A percentile compares a stretch with the other conserved stretches of the same genome.
Conservation (phyloP, 345 rosid species). For the Luvunga scandens region DNA sequence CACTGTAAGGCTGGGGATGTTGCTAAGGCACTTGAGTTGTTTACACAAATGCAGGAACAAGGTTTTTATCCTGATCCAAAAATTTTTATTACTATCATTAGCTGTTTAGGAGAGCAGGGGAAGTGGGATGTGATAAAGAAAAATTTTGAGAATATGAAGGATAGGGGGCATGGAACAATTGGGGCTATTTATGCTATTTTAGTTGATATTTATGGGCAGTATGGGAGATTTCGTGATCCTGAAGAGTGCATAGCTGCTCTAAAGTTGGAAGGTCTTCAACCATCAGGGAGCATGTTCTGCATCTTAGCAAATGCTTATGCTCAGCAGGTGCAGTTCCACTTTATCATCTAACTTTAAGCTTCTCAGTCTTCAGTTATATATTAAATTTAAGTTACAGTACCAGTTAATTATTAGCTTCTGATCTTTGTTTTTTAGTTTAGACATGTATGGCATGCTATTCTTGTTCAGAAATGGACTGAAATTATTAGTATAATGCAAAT, state of each 20-base stretch:
- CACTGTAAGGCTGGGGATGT: slow-evolving; percentile 57
- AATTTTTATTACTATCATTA: slow-evolving; percentile 49
- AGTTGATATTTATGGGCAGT: slow-evolving; percentile 62
- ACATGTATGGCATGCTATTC: background rate
- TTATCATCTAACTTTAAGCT: background rate
- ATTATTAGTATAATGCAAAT: background rate
- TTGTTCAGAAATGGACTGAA: background rate
- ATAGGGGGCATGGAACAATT: slow-evolving; percentile 35
- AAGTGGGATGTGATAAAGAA: slow-evolving; percentile 51
- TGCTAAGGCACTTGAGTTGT: slow-evolving; percentile 45
- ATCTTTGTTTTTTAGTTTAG: background rate
- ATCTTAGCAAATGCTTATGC: slow-evolving; percentile 78
- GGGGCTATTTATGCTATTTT: slow-evolving; percentile 50
- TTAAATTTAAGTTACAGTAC: background rate
- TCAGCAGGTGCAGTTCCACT: slow-evolving; percentile 47
- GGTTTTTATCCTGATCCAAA: slow-evolving; percentile 65
- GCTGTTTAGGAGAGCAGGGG: slow-evolving; percentile 61
- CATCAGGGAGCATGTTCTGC: slow-evolving; percentile 49
- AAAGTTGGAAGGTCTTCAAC: slow-evolving; percentile 46
- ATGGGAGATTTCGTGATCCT: slow-evolving; percentile 50
- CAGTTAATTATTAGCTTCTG: background rate
- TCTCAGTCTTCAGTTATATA: background rate
- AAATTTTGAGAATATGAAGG: slow-evolving; percentile 40
- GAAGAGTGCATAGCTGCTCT: slow-evolving; percentile 55
- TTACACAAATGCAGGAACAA: slow-evolving; percentile 55